These are phyloP conservation scores for Datura wrightii DNA, from an alignment of 257 asterid genomes.

Conservation along the genomic window DNA sequence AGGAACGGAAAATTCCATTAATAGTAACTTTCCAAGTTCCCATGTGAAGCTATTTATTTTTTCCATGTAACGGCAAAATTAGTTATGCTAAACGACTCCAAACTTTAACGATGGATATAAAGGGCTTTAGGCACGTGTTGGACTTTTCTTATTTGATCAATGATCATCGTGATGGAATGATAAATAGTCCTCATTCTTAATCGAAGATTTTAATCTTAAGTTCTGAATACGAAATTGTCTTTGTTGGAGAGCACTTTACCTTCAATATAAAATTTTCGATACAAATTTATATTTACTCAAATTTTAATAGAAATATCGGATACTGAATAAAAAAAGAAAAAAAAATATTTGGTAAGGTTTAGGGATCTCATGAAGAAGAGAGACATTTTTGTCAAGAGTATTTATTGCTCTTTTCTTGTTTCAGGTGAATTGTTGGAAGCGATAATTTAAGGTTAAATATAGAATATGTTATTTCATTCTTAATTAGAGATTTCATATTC, in stretches of 20 bases:
- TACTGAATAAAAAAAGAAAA: conserved; percentile 26
- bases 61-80: conserved; percentile 30
- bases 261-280: background rate
- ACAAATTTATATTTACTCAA: background rate
- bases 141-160: background rate
- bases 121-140: background rate
- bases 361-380: background rate
- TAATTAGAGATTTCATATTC: background rate
- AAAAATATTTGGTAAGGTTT: conserved; percentile 18
- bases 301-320: too few relatives aligned
- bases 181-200: conserved; percentile 22
- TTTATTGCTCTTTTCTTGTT: background rate
- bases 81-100: conserved; percentile 35
- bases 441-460: conserved; percentile 33
- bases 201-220: too few relatives aligned
- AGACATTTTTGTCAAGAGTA: background rate
- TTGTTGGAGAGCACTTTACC: too few relatives aligned
- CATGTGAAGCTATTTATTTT: conserved; percentile 28
- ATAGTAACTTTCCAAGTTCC: conserved; percentile 34
- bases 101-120: conserved; percentile 24
- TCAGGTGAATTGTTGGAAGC: background rate
- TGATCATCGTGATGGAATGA: background rate
- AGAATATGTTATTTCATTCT: background rate
- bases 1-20: background rate
- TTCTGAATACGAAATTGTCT: too few relatives aligned